A percentile compares a stretch with the other conserved stretches of the same genome.
Evolutionary conservation across 768 basidiomycete species (phyloP).

Genomic region (Termitomyces sp.): DNA sequence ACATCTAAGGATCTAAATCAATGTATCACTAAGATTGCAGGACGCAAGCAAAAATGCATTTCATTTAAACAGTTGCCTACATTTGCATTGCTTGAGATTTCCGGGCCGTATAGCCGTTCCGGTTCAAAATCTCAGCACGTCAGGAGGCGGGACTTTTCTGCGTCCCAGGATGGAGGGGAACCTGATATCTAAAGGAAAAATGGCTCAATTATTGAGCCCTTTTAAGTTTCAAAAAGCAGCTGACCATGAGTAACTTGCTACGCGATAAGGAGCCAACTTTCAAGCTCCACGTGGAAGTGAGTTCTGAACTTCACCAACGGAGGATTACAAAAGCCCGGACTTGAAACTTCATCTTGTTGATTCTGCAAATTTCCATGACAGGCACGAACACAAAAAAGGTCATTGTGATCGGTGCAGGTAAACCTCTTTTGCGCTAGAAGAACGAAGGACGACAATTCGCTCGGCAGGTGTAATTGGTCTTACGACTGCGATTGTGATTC

Average conservation of each 20-base stretch:
- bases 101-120: background rate
- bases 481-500: slow-evolving; percentile 64
- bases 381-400: slow-evolving; percentile 13
- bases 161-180: background rate
- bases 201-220: background rate
- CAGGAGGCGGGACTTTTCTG: background rate
- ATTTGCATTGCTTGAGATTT: background rate
- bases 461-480: slow-evolving; percentile 66
- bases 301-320: no score
- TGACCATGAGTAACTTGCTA: background rate
- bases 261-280: background rate
- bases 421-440: background rate
- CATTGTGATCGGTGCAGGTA: slow-evolving; percentile 29
- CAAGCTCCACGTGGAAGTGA: background rate
- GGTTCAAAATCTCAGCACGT: background rate
- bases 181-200: background rate
- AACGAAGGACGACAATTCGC: background rate
- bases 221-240: background rate
- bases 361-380: background rate
- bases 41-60: background rate
- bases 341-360: background rate
- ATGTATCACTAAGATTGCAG: background rate
- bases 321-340: background rate
- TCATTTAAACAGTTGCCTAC: background rate
- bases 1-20: background rate